Evolutionary conservation across 2,329 filamentous ascomycete species (phyloP), one percentile per base, ranked within the genome.

Genomic region (Magnaporthiopsis incrustans): DNA sequence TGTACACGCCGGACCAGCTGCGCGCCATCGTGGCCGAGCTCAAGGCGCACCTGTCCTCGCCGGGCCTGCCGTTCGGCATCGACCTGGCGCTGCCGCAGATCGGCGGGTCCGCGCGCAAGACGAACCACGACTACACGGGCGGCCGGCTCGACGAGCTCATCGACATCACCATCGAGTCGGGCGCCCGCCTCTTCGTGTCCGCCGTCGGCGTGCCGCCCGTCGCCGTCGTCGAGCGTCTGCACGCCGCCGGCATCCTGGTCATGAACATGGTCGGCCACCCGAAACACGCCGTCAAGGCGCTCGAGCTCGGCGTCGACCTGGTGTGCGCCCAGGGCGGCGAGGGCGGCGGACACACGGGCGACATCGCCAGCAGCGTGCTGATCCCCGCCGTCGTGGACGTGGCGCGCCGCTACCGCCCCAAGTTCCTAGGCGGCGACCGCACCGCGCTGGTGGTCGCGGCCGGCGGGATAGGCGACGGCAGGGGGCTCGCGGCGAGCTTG

Each of bases 211-310:
- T 97, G 27, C 94, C 94, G 22, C 91, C 93, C 0, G 79, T 80
- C 59, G 76, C 80, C 65, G 85, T 93, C 5, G 89, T 97, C 65
- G 86, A 91, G 69, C 79, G 86, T 59, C 81, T 98, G 59, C 94
- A 98, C 72, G 81, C 82, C 11, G 89, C 89, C 0, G 90, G 90
- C 0, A 90, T 98, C 57, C 73, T 96, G 65, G 82, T 97, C 50
- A 97, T 97, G 92, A 97, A 97, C 75, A 97, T 97, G 93, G 92
- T 97, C 26, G 94, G 94, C 0, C 90, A 93, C 70, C 93, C 94
- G 2, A 92, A 89, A 74, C 94, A 98, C 75, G 93, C 93, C 0
- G 85, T 89, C 74, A 97, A 97, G 78, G 93, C 93, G 2, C 80
- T 98, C 4, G 86, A 92, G 61, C 85, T 89, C 0, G 94, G 94